phyloP scores from a whole-genome alignment of 2,329 filamentous ascomycete genomes.

The Gaeumannomyces tritici region DNA sequence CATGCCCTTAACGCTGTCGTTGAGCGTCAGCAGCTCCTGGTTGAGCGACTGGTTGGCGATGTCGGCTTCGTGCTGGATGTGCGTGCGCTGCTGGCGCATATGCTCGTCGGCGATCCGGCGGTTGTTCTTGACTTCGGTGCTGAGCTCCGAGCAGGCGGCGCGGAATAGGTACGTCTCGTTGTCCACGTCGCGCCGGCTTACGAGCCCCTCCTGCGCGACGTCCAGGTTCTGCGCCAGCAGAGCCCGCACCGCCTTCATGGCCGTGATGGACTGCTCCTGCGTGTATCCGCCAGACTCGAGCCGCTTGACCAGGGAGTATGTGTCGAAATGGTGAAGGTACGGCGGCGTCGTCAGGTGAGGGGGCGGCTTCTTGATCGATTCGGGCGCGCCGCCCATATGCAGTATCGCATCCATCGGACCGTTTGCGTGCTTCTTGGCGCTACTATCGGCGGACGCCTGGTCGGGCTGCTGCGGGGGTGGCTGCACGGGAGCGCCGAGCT shows the following conservation, averaged over 20 bases:
- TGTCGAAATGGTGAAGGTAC: conserved; percentile 96
- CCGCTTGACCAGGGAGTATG: conserved; percentile 76
- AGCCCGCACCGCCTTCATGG: conserved; percentile 85
- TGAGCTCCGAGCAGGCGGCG: conserved; percentile 85
- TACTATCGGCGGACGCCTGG: conserved; percentile 5
- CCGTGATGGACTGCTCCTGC: conserved; percentile 63
- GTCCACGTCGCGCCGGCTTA: conserved; percentile 87
- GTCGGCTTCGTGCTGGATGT: conserved; percentile 91
- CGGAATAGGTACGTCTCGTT: conserved; percentile 93
- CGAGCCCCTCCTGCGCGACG: conserved; percentile 67
- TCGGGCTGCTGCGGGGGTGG: conserved; percentile 5
- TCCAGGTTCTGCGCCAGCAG: conserved; percentile 73
- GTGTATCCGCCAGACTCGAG: conserved; percentile 65
- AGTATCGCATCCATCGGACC: conserved; percentile 42
- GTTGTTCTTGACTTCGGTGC: conserved; percentile 74
- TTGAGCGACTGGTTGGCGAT: conserved; percentile 76
- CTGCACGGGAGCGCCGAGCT: conserved; percentile 10
- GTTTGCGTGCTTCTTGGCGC: conserved; percentile 25
- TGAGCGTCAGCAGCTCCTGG: conserved; percentile 72
- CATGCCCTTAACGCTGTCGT: conserved; percentile 88
- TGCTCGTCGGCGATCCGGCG: conserved; percentile 69
- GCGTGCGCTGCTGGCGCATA: conserved; percentile 71
- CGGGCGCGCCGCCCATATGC: conserved; percentile 24
- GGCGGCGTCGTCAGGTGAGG: conserved; percentile 64
- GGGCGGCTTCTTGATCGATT: conserved; percentile 28